These are phyloP conservation scores for Plicaturopsis crispa DNA, from an alignment of 768 basidiomycete species.

Conservation along the genomic window DNA sequence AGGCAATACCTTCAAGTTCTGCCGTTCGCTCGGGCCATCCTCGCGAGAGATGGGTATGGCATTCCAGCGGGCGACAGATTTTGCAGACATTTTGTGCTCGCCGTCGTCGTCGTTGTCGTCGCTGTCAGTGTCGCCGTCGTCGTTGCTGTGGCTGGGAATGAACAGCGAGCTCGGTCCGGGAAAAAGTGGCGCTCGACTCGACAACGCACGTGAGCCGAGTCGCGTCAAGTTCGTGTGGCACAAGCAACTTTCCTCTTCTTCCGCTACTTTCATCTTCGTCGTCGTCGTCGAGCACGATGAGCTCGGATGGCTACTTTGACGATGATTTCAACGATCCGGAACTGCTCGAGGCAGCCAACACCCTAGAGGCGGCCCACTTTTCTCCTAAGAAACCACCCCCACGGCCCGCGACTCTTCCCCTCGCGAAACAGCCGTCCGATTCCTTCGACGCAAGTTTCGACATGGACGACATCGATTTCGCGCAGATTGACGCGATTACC, in stretches of 20 bases:
- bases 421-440: constrained; percentile 9
- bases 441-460: constrained; percentile 51
- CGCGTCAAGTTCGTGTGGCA: not conserved
- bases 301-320: constrained; percentile 71
- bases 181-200: not conserved
- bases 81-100: constrained; percentile 44
- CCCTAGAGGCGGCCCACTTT: constrained; percentile 57
- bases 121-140: not conserved
- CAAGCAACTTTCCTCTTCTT: no score
- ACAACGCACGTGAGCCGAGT: not conserved
- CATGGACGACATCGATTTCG: constrained; percentile 47
- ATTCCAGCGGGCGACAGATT: constrained; percentile 66
- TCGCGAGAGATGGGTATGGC: constrained; percentile 63
- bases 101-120: not conserved
- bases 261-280: no score
- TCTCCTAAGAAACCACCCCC: constrained; percentile 12
- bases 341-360: constrained; percentile 54
- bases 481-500: constrained; percentile 45
- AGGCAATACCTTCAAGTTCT: constrained; percentile 63
- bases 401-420: constrained; percentile 5
- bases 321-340: constrained; percentile 53
- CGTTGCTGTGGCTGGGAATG: not conserved
- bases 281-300: constrained; percentile 56
- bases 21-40: constrained; percentile 19
- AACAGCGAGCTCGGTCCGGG: no score